Evolutionary conservation across 768 basidiomycete species (phyloP).

Genomic region (Pluteus cervinus): DNA sequence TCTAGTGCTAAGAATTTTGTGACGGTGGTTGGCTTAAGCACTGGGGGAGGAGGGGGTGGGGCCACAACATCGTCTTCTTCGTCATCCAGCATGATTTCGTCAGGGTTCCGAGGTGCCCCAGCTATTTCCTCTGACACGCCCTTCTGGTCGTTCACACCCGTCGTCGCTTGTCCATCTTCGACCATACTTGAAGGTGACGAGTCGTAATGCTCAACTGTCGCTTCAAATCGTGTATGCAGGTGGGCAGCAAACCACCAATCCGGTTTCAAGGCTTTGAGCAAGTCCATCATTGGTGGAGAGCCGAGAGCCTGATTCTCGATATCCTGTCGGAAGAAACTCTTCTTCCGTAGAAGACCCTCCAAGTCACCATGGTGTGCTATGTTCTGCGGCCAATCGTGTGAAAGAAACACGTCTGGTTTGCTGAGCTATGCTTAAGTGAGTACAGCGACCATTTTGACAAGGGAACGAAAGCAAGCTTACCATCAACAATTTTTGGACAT

Average conservation of each 20-base stretch:
- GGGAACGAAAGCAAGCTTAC: conserved; percentile 28
- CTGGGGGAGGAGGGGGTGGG: conserved; percentile 23
- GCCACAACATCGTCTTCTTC: conserved; percentile 37
- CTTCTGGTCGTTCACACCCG: background rate
- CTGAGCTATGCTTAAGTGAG: conserved; percentile 38
- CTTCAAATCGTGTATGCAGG: conserved; percentile 83
- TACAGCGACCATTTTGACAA: conserved; percentile 9
- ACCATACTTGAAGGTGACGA: conserved; percentile 14
- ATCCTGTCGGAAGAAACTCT: conserved; percentile 74
- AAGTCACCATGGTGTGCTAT: conserved; percentile 83
- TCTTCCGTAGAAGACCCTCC: conserved; percentile 57
- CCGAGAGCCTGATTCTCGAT: conserved; percentile 65
- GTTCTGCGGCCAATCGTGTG: conserved; percentile 92
- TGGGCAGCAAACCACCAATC: conserved; percentile 93
- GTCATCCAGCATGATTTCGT: conserved; percentile 45
- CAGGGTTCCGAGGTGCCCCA: conserved; percentile 27
- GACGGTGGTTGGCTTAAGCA: conserved; percentile 20
- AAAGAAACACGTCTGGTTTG: conserved; percentile 73
- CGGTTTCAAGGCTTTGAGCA: conserved; percentile 69
- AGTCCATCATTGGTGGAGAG: conserved; percentile 78
- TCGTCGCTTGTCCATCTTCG: conserved; percentile 33
- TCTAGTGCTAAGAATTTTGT: conserved; percentile 89
- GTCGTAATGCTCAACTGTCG: conserved; percentile 42
- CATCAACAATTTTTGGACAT: conserved; percentile 70
- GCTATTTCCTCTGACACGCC: background rate